Evolutionary conservation across 352 stramenopile genomes (phyloP), one percentile per base, ranked within the genome.

Genomic region (Phytophthora chlamydospora): DNA sequence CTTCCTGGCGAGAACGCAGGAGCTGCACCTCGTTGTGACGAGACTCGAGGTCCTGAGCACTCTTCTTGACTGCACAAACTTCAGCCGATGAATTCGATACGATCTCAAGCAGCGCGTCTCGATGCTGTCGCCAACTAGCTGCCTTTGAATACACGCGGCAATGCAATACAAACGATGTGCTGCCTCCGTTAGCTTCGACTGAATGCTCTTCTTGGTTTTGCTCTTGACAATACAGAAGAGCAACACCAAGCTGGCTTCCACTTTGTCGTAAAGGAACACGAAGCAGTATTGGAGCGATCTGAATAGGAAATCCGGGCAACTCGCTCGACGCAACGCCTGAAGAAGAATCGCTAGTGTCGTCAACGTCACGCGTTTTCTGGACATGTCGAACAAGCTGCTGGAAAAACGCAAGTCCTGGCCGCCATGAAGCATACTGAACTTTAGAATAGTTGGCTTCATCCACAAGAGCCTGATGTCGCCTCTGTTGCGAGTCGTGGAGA

Each of bases 391-490:
- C 72, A 29, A 90, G 63, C 2, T 76, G 53, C 21, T 56, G 54
- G 36, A 86, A 85, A 61, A 90, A 86, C 9, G 57, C 69, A 45
- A 90, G 58, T 7, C 80, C 78, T 39, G 79, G 79, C 14, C 56
- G 43, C 40, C 67, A 75, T 2, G 66, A 63, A 1, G 61, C 38
- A 31, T 75, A 82, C 27, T 71, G 64, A 11, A 60, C 41, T 17
- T 54, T 32, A 33, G 50, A 51, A 54, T 71, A 90, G 60, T 75
- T 87, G 3, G 68, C 73, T 53, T 85, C 75, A 3, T 74, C 68
- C 10, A 71, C 68, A 1, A 85, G 60, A 19, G 44, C 42, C 19
- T 78, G 66, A 19, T 80, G 76, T 2, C 75, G 70, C 2, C 80
- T 57, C 24, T 16, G 44, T 21, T 65, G 58, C 12, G 63, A 32